These are phyloP conservation scores for Amanita pseudoporphyria DNA, from an alignment of 768 basidiomycete genomes.

Conservation along the genomic window DNA sequence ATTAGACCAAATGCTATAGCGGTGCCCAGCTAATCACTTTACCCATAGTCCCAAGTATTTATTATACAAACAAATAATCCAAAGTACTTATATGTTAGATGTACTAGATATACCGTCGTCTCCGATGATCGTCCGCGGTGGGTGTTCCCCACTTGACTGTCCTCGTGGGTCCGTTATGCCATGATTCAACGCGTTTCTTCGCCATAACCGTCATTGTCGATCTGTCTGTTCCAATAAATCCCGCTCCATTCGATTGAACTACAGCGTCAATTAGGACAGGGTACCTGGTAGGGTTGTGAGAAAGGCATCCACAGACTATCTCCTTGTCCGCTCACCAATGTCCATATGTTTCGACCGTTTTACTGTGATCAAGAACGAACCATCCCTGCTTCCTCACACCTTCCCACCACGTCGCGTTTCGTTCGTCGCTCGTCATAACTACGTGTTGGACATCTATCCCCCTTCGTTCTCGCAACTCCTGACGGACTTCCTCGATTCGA, in stretches of 20 bases:
- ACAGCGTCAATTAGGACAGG: conserved; percentile 66
- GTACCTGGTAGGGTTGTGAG: conserved; percentile 36
- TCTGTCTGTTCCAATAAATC: conserved; percentile 62
- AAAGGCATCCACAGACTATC: not conserved
- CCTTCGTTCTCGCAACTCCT: conserved; percentile 33
- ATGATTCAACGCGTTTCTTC: conserved; percentile 54
- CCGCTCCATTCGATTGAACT: conserved; percentile 55
- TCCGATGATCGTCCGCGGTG: conserved; percentile 46
- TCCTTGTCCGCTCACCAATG: conserved; percentile 30
- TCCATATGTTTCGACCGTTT: conserved; percentile 36
- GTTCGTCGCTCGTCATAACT: conserved; percentile 59
- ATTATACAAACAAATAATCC: not conserved
- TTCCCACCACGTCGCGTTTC: conserved; percentile 48
- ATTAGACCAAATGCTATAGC: conserved; percentile 34
- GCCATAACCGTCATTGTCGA: conserved; percentile 69
- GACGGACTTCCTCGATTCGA: conserved; percentile 45
- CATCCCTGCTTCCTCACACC: conserved; percentile 40
- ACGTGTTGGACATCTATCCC: conserved; percentile 41
- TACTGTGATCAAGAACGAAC: conserved; percentile 39
- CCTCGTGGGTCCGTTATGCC: conserved; percentile 46
- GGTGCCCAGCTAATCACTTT: no score
- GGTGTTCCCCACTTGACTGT: conserved; percentile 51
- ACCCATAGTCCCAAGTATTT: not conserved
- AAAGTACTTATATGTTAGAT: not conserved
- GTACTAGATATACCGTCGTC: not conserved